Base-by-base conservation (phyloP, 768 basidiomycete genomes). In the Boletus bicolor region DNA sequence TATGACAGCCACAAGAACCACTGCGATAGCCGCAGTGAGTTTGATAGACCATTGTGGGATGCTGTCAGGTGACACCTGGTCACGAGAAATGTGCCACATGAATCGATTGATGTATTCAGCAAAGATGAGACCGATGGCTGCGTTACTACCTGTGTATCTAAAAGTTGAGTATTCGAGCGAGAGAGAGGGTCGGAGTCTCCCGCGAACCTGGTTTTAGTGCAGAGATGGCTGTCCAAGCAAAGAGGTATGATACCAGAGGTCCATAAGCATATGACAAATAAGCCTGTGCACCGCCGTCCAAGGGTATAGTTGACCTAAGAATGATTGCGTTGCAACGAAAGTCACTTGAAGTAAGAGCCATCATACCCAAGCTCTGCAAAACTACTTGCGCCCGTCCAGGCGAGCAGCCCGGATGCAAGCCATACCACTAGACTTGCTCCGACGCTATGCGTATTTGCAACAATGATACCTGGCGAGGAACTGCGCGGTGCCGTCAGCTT, bases 351-450 rank as follows among this genome's bases (percentile, higher is more conserved):
- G 19, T 2, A 39, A 32, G 17, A 38, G 8, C 44, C 7, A 73
- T 39, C 89, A 42, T 86, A 87, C 49, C 95, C 96, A 55, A 97
- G 77, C 71, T 97, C 93, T 9, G 93, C 93, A 68, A 87, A 97
- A 67, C 91, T 93, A 70, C 91, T 93, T 28, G 93, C 93, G 19
- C 96, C 96, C 4, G 96, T 97, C 96, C 95, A 98, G 7, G 83
- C 91, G 10, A 98, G 76, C 24, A 95, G 51, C 7, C 94, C 96
- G 52, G 91, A 87, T 3, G 79, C 75, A 7, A 91, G 59, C 95
- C 96, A 98, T 5, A 97, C 90, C 17, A 79, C 36, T 14, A 98
- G 72, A 75, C 93, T 93, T 11, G 93, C 90, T 11, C 95, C 96
- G 0, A 94, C 90, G 62, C 89, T 93, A 37, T 92, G 80, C 0